Conservation (phyloP, 2,329 filamentous ascomycete species). For the Neofusicoccum laricinum region DNA sequence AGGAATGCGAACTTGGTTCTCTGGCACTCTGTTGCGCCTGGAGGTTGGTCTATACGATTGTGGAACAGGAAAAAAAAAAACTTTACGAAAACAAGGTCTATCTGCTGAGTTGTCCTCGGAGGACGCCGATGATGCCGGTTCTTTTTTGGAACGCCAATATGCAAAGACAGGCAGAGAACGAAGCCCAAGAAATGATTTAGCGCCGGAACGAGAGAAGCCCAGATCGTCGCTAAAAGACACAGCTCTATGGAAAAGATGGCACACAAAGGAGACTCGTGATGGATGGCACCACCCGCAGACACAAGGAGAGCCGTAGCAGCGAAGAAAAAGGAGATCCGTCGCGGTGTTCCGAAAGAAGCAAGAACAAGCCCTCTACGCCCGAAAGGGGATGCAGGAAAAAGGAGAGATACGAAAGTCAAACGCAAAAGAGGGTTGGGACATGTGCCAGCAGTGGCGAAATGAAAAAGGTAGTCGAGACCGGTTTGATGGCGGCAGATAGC, state of each 20-base stretch:
- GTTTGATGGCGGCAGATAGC: neutral
- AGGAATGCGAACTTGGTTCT: neutral
- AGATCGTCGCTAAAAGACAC: too few relatives aligned
- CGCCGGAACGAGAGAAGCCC: too few relatives aligned
- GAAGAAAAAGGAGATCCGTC: neutral
- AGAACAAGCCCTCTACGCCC: too few relatives aligned
- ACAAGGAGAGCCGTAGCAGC: neutral
- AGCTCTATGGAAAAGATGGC: neutral
- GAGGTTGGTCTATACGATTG: neutral
- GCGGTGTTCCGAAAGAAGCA: neutral
- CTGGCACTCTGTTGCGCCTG: too few relatives aligned
- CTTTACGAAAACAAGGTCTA: neutral
- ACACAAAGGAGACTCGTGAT: neutral
- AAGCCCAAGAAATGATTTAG: too few relatives aligned
- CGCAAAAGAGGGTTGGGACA: neutral
- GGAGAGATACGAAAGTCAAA: neutral
- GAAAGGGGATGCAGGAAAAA: neutral
- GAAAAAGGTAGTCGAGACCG: neutral
- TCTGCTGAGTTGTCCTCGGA: neutral
- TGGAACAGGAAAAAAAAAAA: neutral
- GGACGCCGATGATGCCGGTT: neutral
- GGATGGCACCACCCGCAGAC: neutral
- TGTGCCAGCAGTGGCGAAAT: neutral
- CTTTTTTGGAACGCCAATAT: neutral
- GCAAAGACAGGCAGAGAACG: neutral